A percentile compares a stretch with the other conserved stretches of the same genome.
Evolutionary conservation across 345 rosid genomes (phyloP).

Genomic region (Pseudoturritis turrita): DNA sequence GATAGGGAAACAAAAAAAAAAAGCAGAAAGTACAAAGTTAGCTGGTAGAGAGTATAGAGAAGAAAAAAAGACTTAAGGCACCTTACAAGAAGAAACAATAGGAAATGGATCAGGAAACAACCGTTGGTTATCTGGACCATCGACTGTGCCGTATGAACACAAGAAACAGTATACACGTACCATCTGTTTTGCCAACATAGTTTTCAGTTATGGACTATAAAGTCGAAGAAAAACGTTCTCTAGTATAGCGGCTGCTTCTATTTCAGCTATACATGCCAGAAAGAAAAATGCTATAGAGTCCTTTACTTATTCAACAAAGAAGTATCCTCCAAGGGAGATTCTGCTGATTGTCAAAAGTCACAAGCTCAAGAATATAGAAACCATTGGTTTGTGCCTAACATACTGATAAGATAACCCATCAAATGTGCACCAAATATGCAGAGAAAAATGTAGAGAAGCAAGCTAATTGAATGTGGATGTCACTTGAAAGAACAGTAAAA

Average conservation of each 20-base stretch:
- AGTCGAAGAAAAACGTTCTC: background rate
- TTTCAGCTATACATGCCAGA: background rate
- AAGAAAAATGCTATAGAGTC: background rate
- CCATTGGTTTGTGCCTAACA: background rate
- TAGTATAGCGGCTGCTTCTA: background rate
- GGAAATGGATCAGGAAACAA: conserved; percentile 1
- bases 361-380: conserved; percentile 7
- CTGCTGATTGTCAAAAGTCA: background rate
- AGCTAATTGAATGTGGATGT: background rate
- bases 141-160: background rate
- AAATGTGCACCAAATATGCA: background rate
- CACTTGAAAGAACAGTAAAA: background rate
- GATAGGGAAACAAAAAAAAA: background rate
- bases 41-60: background rate
- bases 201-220: background rate
- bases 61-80: background rate
- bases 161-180: background rate
- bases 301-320: background rate
- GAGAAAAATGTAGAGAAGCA: background rate
- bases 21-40: background rate
- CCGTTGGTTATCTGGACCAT: background rate
- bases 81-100: background rate
- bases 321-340: background rate
- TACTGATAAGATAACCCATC: background rate
- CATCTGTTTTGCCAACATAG: background rate